Evolutionary conservation across 2,329 filamentous ascomycete genomes (phyloP), one percentile per base, ranked within the genome.

Genomic region (Aspergillus amoenus): DNA sequence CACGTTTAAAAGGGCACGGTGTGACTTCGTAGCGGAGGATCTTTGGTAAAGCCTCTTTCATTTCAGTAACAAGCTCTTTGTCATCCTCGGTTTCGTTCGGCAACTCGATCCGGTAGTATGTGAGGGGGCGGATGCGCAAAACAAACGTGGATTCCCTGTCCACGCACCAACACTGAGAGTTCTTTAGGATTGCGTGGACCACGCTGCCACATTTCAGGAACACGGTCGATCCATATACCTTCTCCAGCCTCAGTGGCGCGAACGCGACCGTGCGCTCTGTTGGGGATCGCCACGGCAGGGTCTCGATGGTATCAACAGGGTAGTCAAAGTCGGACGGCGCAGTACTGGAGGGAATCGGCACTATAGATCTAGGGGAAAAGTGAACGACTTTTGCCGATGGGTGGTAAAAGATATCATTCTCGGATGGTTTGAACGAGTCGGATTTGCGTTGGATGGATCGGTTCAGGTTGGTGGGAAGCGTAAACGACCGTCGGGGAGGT

Each of bases 121-220:
- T 88, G 30, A 93, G 88, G 44, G 88, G 85, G 21, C 91, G 83
- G 62, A 95, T 91, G 63, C 93, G 89, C 58, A 97, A 78, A n/a
- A 96, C 89, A 65, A 96, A 96, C 65, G 88, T 91, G 41, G 88
- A 88, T 55, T 87, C 83, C 56, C 91, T 89, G 71, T 95, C 90
- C 32, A 97, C 89, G 71, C 90, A 95, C 93, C 93, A 97, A 70
- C 90, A 95, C 74, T 96, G 92, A 57, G 91, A 95, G 72, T 91
- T 91, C 22, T 90, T 91, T 52, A 97, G 78, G 61, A 97, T 94
- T 11, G 93, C 89, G 67, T 94, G 90, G 17, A 96, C 82, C 15
- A 93, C 88, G 55, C 85, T 86, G 58, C 90, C 90, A 62, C 91
- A 96, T 73, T 89, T 93, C 9, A 97, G 81, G 68, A 96, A 97